A percentile compares a stretch with the other conserved stretches of the same genome.
These are phyloP conservation scores for Leccinum olivaceopallidum DNA, from an alignment of 768 basidiomycete species.

Conservation along the genomic window DNA sequence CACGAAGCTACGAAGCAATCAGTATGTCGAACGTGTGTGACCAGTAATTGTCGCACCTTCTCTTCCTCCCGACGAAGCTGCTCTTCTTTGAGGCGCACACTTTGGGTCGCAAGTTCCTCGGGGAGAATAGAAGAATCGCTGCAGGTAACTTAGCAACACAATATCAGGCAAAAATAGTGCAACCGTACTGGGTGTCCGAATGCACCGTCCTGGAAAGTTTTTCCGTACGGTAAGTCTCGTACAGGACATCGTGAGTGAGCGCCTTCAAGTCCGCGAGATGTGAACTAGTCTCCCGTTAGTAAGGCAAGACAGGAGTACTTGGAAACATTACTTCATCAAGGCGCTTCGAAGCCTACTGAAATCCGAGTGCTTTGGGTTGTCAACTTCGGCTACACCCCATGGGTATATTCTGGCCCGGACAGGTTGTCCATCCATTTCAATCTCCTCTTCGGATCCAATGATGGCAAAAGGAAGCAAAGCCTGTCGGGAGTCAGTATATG, in stretches of 20 bases:
- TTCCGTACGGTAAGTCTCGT: slow-evolving; percentile 98
- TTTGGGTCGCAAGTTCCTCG: slow-evolving; percentile 95
- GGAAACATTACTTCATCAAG: slow-evolving; percentile 69
- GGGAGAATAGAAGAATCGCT: slow-evolving; percentile 91
- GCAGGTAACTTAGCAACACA: slow-evolving; percentile 27
- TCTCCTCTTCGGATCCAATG: slow-evolving; percentile 96
- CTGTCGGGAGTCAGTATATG: slow-evolving; percentile 37
- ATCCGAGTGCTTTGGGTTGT: slow-evolving; percentile 99
- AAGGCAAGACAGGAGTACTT: background rate
- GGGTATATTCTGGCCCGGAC: slow-evolving; percentile 95
- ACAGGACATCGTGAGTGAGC: slow-evolving; percentile 89
- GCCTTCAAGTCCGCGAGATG: slow-evolving; percentile 95
- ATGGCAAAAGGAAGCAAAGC: slow-evolving; percentile 95
- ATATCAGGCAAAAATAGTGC: background rate
- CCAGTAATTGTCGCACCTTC: slow-evolving; percentile 52
- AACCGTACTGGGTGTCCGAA: slow-evolving; percentile 64
- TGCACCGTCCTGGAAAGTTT: slow-evolving; percentile 91
- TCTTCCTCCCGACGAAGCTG: slow-evolving; percentile 97
- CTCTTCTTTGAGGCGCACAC: slow-evolving; percentile 97
- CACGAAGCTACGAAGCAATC: slow-evolving; percentile 65
- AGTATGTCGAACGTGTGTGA: slow-evolving; percentile 9
- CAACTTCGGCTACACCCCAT: slow-evolving; percentile 98
- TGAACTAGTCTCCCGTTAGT: slow-evolving; percentile 54
- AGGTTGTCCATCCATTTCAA: slow-evolving; percentile 88
- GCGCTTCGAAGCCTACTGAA: slow-evolving; percentile 92